A percentile compares a stretch with the other conserved stretches of the same genome.
Evolutionary conservation across 257 asterid genomes (phyloP).

Genomic region (Nicotiana otophora): DNA sequence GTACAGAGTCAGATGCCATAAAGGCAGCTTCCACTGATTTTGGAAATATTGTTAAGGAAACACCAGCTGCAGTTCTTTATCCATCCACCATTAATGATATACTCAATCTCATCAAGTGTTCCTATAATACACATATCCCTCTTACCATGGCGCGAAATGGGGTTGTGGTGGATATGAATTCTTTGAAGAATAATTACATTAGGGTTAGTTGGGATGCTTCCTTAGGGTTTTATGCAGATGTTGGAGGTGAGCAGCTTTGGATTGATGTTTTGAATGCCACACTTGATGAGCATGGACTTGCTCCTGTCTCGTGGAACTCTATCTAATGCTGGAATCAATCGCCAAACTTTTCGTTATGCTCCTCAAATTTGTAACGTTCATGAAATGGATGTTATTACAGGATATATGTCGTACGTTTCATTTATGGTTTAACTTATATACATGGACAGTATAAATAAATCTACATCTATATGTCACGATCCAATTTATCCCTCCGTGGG

Average conservation of each 20-base stretch:
- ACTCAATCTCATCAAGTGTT: constrained; percentile 1
- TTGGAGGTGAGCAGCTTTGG: constrained; percentile 17
- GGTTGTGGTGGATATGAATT: constrained; percentile 13
- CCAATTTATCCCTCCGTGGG: too few relatives aligned
- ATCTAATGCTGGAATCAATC: neutral
- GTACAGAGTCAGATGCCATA: neutral
- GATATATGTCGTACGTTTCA: neutral
- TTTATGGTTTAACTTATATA: too few relatives aligned
- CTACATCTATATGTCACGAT: too few relatives aligned
- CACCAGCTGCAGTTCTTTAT: constrained; percentile 18
- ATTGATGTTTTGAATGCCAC: constrained; percentile 13
- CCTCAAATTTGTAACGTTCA: neutral
- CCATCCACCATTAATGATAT: constrained; percentile 9
- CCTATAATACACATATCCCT: neutral
- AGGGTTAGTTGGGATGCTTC: constrained; percentile 11
- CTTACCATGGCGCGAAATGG: constrained; percentile 11
- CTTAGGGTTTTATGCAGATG: constrained; percentile 10
- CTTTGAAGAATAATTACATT: neutral
- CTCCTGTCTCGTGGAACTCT: constrained; percentile 10
- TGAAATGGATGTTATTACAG: neutral
- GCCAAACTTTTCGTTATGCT: neutral
- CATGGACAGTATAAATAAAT: too few relatives aligned
- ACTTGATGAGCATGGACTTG: constrained; percentile 1
- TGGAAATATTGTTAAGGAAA: neutral
- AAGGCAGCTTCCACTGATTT: constrained; percentile 9